Conservation (phyloP, 78 protist genomes). For the Isochrysis galbana region DNA sequence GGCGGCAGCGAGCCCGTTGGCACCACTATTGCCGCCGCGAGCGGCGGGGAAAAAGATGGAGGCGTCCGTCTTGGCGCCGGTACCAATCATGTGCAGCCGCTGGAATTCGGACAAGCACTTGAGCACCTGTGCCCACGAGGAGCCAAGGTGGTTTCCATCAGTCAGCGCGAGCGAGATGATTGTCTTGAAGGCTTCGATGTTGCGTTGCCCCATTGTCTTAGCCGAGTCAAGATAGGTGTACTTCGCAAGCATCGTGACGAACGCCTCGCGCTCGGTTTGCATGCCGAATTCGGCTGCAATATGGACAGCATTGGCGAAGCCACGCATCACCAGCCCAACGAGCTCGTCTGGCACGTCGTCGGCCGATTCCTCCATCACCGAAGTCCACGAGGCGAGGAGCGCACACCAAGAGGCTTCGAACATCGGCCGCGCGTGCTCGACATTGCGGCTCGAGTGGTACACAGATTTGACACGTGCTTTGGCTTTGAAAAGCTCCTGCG, state of each 20-base stretch:
- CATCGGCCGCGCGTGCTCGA: constrained; percentile 29
- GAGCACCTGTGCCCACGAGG: constrained; percentile 73
- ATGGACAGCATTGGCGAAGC: constrained; percentile 55
- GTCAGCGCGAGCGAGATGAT: constrained; percentile 74
- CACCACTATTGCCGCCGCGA: neutral
- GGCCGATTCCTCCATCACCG: neutral
- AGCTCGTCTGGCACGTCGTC: neutral
- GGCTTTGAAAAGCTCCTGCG: constrained; percentile 30
- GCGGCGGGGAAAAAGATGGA: neutral
- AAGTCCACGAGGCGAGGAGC: neutral
- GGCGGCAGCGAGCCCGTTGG: neutral
- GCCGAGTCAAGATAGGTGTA: constrained; percentile 73
- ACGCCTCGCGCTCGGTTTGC: constrained; percentile 86
- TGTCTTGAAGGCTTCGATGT: constrained; percentile 79
- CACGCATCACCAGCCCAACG: constrained; percentile 10
- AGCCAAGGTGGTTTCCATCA: constrained; percentile 83
- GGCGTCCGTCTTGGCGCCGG: constrained; percentile 32
- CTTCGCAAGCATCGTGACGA: constrained; percentile 83
- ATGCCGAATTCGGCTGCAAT: constrained; percentile 69
- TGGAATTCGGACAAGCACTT: constrained; percentile 79
- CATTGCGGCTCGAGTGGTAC: neutral
- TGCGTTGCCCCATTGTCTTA: constrained; percentile 72
- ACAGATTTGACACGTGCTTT: neutral
- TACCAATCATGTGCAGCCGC: constrained; percentile 55
- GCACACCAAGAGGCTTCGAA: constrained; percentile 10